A percentile compares a stretch with the other conserved stretches of the same genome.
Conservation (phyloP, 495 filamentous ascomycete genomes). For the Tuber borchii region DNA sequence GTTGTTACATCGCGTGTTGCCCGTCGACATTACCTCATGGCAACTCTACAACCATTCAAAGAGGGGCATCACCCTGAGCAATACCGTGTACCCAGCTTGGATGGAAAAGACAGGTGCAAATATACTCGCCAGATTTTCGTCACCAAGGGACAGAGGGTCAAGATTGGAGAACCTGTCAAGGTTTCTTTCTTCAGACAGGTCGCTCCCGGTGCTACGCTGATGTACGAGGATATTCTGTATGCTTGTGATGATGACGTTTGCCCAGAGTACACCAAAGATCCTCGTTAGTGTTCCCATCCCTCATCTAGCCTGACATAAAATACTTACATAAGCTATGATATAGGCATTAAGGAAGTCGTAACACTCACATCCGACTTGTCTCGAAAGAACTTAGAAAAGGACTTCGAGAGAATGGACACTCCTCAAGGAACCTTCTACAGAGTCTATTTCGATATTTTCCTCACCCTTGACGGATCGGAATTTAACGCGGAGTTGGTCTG, state of each 20-base stretch:
- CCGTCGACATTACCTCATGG: slow-evolving; percentile 98
- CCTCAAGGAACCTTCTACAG: slow-evolving; percentile 98
- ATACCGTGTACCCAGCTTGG: slow-evolving; percentile 91
- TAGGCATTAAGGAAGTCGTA: slow-evolving; percentile 98
- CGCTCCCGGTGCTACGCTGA: slow-evolving; percentile 90
- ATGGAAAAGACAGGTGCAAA: slow-evolving; percentile 97
- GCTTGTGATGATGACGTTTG: slow-evolving; percentile 97
- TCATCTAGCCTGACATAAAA: not conserved
- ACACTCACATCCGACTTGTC: slow-evolving; percentile 95
- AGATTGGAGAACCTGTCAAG: slow-evolving; percentile 98
- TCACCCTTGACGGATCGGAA: slow-evolving; percentile 92
- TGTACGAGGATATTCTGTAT: slow-evolving; percentile 98
- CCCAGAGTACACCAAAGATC: slow-evolving; percentile 98
- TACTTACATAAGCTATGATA: slow-evolving; percentile 15
- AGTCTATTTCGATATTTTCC: slow-evolving; percentile 66
- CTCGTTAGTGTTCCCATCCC: slow-evolving; percentile 61
- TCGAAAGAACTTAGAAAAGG: slow-evolving; percentile 96
- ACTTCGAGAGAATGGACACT: slow-evolving; percentile 99
- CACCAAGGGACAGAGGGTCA: slow-evolving; percentile 96
- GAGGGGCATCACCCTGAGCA: slow-evolving; percentile 97
- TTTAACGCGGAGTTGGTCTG: slow-evolving; percentile 98
- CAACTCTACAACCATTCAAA: slow-evolving; percentile 96
- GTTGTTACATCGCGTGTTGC: slow-evolving; percentile 95
- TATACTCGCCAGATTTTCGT: slow-evolving; percentile 98
- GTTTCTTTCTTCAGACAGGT: slow-evolving; percentile 98